These are phyloP conservation scores for Fusarium staphyleae DNA, from an alignment of 2,329 filamentous ascomycete species.

Conservation along the genomic window DNA sequence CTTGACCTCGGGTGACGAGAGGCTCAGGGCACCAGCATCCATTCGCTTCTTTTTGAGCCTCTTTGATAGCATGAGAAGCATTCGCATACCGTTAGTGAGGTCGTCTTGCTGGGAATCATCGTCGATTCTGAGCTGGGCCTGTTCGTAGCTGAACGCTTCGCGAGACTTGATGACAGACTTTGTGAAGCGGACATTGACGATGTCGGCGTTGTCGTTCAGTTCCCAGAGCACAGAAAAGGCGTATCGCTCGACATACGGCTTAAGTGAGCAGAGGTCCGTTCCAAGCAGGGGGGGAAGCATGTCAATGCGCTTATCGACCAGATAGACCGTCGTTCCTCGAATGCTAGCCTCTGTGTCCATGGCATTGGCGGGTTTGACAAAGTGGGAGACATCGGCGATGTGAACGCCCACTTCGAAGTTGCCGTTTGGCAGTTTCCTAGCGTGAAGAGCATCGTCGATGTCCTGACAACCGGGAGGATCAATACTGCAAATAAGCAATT, in stretches of 20 bases:
- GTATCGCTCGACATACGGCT: conserved; percentile 95
- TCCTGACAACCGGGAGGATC: conserved; percentile 96
- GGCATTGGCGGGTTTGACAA: conserved; percentile 94
- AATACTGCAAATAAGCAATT: conserved; percentile 93
- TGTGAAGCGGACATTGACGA: conserved; percentile 86
- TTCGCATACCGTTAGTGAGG: conserved; percentile 87
- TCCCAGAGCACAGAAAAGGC: conserved; percentile 92
- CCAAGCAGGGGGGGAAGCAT: conserved; percentile 98
- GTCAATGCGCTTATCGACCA: conserved; percentile 99
- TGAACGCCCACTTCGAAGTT: conserved; percentile 97
- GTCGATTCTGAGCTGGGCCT: conserved; percentile 93
- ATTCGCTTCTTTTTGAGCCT: conserved; percentile 94
- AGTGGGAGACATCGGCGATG: conserved; percentile 99
- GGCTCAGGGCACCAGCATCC: conserved; percentile 91
- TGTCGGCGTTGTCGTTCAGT: conserved; percentile 81
- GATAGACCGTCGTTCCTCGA: conserved; percentile 93
- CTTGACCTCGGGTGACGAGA: conserved; percentile 97
- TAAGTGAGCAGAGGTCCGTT: conserved; percentile 94
- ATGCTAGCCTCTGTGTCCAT: conserved; percentile 97
- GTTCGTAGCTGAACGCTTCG: conserved; percentile 97
- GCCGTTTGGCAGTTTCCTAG: conserved; percentile 82
- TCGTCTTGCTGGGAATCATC: conserved; percentile 87
- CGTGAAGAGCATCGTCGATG: conserved; percentile 97
- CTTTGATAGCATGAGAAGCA: conserved; percentile 85
- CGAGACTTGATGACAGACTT: conserved; percentile 98